Base-by-base conservation (phyloP, 1,284 basidiomycete species). In the Cryptococcus hybrid region DNA sequence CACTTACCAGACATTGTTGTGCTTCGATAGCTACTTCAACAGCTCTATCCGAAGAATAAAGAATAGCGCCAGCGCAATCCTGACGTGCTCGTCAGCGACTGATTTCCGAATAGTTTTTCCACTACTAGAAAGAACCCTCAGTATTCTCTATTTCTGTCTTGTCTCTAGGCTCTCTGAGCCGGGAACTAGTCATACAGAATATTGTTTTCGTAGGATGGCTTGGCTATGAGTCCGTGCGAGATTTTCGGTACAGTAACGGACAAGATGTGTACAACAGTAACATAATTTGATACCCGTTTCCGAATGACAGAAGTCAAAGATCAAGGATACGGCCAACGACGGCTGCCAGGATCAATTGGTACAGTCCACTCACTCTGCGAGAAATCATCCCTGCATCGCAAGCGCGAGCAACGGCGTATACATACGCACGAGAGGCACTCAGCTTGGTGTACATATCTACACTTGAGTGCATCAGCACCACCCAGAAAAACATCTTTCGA, bases 381-480 rank as follows among this genome's bases (percentile, higher is more conserved):
- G 90, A 92, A 58, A 93, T 81, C 62, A 87, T 84, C 2, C 89
- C 90, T 35, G 80, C 80, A 76, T 95, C 92, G 71, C 91, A 94
- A 15, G 91, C 92, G 66, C 86, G 82, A 5, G 89, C 92, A 24
- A 97, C 93, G 30, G 91, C 88, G 76, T 97, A 97, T 47, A 95
- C 91, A 74, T 96, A 96, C 36, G 90, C 84, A 55, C 94, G 82
- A 56, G 89, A 89, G 4, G 93, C 90, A 66, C 87, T 89, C 52
- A 97, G 80, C 74, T 89, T 92, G 15, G 93, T 96, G 75, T 96
- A 97, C 93, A 97, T 97, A 76, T 97, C 93, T 69, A 44, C 43
- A 18, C 13, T 42, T 24, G 43, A 6, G 24, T 44, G 30, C 13
- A n/a, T 44, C 43, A 44, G 43, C 24, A 3, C 24, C 13, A 12